Evolutionary conservation across 306 rosid species (phyloP).

Genomic region (Gynostemma pentaphyllum): DNA sequence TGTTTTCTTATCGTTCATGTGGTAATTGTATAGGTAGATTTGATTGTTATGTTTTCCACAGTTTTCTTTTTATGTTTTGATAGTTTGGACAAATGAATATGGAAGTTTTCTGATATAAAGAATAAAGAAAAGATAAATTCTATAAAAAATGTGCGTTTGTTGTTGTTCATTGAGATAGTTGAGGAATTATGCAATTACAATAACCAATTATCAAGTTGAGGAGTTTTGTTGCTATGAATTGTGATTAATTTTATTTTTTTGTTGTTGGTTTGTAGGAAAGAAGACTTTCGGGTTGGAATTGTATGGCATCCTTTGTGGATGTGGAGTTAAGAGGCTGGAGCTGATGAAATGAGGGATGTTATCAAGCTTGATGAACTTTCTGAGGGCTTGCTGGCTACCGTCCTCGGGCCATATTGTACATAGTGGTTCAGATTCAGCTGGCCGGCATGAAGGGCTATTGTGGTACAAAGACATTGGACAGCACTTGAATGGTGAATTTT

Average conservation of each 20-base stretch:
- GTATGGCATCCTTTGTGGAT: slow-evolving; percentile 56
- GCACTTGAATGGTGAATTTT: slow-evolving; percentile 74
- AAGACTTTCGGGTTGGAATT: slow-evolving; percentile 12
- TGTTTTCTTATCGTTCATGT: background rate
- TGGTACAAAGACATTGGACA: slow-evolving; percentile 92
- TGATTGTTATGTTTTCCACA: background rate
- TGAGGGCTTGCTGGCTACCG: slow-evolving; percentile 78
- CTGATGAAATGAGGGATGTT: slow-evolving; percentile 98
- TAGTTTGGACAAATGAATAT: background rate
- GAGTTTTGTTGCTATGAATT: slow-evolving; percentile 4
- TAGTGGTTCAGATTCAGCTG: slow-evolving; percentile 44
- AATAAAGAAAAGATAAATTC: no score
- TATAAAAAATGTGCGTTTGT: slow-evolving; percentile 3
- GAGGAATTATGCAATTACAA: background rate
- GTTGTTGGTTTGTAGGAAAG: background rate
- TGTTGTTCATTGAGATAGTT: background rate
- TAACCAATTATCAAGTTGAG: background rate
- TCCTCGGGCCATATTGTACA: slow-evolving; percentile 30
- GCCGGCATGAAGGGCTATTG: slow-evolving; percentile 68
- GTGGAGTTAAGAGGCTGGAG: slow-evolving; percentile 45
- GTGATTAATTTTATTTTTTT: background rate
- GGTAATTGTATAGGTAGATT: background rate
- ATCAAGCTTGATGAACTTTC: slow-evolving; percentile 74
- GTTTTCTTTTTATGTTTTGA: background rate
- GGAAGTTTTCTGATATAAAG: background rate